Percentiles rank a stretch among this genome's conserved stretches.
Conservation (phyloP, 176 grass and related monocot species). For the Zea mays region Zm-B73-REFERENCE-NAM-5.0 NC_050100.1:13773501-13774000, state of each 20-base stretch:
- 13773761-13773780: slow-evolving; percentile 25
- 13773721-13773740: background rate
- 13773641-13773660: background rate
- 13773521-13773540: background rate
- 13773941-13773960: background rate
- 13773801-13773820: background rate
- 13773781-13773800: no score
- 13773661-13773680: background rate
- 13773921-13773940: slow-evolving; percentile 9
- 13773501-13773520: no score
- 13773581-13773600: background rate
- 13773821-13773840: background rate
- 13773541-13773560: background rate
- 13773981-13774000: slow-evolving; percentile 97
- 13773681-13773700: background rate
- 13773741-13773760: background rate
- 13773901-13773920: slow-evolving; percentile 19
- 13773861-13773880: slow-evolving; percentile 28
- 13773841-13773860: slow-evolving; percentile 34
- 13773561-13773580: background rate
- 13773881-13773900: slow-evolving; percentile 17
- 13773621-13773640: background rate
- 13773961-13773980: slow-evolving; percentile 64
- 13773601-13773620: background rate
- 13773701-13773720: background rate